Conservation (phyloP, 805 yeast species). For the Metschnikowia sp. region DNA sequence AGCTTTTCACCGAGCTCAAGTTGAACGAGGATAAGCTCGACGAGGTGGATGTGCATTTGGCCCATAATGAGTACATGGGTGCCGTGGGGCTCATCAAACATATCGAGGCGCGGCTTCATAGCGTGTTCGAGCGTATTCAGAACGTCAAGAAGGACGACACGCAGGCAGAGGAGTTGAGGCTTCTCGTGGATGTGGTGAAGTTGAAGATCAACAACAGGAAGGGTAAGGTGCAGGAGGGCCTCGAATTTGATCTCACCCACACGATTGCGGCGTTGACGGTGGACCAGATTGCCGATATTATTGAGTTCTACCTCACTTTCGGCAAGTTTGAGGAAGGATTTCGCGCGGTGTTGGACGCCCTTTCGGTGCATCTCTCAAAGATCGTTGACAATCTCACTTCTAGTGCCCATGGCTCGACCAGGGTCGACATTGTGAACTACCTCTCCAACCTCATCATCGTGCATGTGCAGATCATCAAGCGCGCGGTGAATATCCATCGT, state of each 20-base stretch:
- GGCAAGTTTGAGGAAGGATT: conserved; percentile 37
- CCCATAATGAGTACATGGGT: conserved; percentile 52
- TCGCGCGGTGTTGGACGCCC: conserved; percentile 31
- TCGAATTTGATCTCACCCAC: conserved; percentile 37
- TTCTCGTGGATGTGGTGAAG: conserved; percentile 40
- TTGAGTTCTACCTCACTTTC: conserved; percentile 35
- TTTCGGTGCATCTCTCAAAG: conserved; percentile 27
- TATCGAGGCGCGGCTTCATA: conserved; percentile 31
- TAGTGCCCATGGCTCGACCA: conserved; percentile 41
- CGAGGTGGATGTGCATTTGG: conserved; percentile 64
- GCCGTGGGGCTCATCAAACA: conserved; percentile 42
- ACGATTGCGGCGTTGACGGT: conserved; percentile 29
- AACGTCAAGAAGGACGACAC: conserved; percentile 10
- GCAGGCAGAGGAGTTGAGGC: conserved; percentile 24
- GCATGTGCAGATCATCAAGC: conserved; percentile 32
- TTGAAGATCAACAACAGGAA: conserved; percentile 39
- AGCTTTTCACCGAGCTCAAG: conserved; percentile 45
- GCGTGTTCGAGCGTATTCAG: conserved; percentile 26
- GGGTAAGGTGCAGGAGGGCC: conserved; percentile 32
- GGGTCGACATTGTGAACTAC: conserved; percentile 41
- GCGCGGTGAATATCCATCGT: conserved; percentile 54
- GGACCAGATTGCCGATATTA: conserved; percentile 30
- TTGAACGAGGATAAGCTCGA: conserved; percentile 60
- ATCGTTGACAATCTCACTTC: conserved; percentile 35
- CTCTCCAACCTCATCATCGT: conserved; percentile 38